Evolutionary conservation across 2,329 filamentous ascomycete species (phyloP).

Genomic region (Cladosporium sp.): DNA sequence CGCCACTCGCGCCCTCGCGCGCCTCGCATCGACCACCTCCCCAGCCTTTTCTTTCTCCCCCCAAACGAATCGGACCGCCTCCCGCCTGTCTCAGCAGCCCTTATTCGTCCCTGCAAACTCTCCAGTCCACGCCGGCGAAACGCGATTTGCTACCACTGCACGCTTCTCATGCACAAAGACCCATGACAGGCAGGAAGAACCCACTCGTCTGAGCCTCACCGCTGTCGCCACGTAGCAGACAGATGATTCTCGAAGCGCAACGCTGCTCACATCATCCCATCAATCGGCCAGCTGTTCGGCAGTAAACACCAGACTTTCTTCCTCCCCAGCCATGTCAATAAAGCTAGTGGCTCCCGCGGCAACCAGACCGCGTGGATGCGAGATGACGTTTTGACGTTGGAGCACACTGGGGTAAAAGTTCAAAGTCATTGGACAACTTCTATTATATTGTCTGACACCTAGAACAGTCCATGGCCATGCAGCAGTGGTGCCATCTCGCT

Average conservation of each 20-base stretch:
- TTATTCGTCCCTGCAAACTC: constrained; percentile 11
- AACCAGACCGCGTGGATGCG: constrained; percentile 12
- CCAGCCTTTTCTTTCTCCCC: background rate
- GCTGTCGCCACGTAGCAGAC: constrained; percentile 10
- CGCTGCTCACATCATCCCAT: background rate
- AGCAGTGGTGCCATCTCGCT: background rate
- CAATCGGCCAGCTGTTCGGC: constrained; percentile 1
- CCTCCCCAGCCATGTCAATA: constrained; percentile 9
- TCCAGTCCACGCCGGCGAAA: constrained; percentile 5
- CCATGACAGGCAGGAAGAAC: background rate
- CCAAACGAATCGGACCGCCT: constrained; percentile 12
- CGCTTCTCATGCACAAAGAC: constrained; percentile 14
- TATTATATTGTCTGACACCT: background rate
- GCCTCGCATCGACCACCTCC: constrained; percentile 10
- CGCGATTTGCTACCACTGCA: constrained; percentile 16
- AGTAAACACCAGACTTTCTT: constrained; percentile 8
- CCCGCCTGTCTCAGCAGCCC: constrained; percentile 11
- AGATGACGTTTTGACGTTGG: constrained; percentile 11
- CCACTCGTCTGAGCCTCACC: constrained; percentile 18
- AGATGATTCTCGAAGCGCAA: background rate
- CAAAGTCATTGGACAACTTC: background rate
- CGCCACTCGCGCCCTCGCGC: constrained; percentile 1
- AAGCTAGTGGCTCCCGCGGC: constrained; percentile 17
- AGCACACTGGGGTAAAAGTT: background rate
- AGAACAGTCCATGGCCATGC: background rate